Evolutionary conservation across 2,329 filamentous ascomycete species (phyloP), one percentile per base, ranked within the genome.

Genomic region (Exophiala bonariae): DNA sequence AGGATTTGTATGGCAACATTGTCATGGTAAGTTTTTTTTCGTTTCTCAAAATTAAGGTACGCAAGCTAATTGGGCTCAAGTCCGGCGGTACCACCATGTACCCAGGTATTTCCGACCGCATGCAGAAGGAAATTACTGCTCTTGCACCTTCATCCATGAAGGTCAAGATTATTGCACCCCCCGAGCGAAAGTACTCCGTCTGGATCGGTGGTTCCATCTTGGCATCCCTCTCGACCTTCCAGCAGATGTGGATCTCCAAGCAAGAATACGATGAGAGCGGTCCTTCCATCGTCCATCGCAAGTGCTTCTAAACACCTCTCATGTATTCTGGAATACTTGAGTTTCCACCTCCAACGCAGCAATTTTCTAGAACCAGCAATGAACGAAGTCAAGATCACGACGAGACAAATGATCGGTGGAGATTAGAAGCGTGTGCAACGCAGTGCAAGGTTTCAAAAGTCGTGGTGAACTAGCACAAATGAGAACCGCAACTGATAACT

Each of bases 231-330:
- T 99, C 93, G 65, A 99, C 93, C 77, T 99, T 99, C 92, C 93
- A 99, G 84, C 93, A 99, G 82, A 99, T 99, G 93, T 99, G 93
- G 93, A 97, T 99, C 86, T 99, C 93, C 68, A 99, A 99, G 90
- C 93, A 99, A 82, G 92, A 97, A 83, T 97, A 97, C 86, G 93
- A 99, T 82, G 93, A 97, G 89, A 93, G 87, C 76, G 92, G 92
- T 79, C 93, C 92, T 67, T 96, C 91, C 70, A 97, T 97, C 72
- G 92, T 97, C 69, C 92, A 97, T 87, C 89, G 91, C 86, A 97
- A 96, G 89, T 96, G 92, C 89, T 96, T 96, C 87, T 96, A 96
- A 86, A 83, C 41, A 28, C 17, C 19, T 49, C 39, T 41, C 34
- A 22, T 41, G 41, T 42, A 51, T 52, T 38, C 34, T 36, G 43